These are phyloP conservation scores for Oryza glaberrima DNA, from an alignment of 176 grass and related monocot genomes.

Conservation along the genomic window DNA sequence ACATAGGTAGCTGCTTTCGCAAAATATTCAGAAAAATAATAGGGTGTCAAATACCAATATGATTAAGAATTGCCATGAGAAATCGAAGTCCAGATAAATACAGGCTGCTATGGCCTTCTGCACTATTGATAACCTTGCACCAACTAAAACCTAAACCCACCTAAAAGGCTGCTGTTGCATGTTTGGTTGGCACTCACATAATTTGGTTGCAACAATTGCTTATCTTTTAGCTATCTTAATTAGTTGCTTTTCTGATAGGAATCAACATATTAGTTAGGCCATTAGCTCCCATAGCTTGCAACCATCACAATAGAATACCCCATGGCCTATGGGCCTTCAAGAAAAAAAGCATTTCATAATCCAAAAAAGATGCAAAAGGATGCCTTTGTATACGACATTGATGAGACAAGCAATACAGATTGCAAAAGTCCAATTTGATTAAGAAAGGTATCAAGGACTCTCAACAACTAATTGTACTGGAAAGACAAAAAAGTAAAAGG, in stretches of 20 bases:
- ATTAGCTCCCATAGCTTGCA: not conserved
- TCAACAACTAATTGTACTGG: not conserved
- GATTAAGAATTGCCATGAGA: not conserved
- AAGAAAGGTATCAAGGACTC: not conserved
- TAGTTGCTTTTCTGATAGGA: not conserved
- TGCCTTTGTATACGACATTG: not conserved
- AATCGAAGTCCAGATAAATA: not conserved
- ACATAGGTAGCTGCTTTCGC: not conserved
- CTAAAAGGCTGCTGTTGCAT: not conserved
- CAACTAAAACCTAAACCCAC: not conserved
- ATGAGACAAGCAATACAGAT: conserved; percentile 16
- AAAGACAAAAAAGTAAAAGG: not conserved
- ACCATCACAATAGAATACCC: not conserved
- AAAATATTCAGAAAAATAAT: not conserved
- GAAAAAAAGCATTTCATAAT: not conserved
- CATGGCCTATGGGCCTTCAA: not conserved
- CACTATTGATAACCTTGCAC: not conserved
- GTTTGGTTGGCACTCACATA: not conserved
- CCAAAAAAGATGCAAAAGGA: not conserved
- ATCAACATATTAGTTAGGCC: not conserved
- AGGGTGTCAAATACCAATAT: not conserved
- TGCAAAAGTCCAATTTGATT: not conserved
- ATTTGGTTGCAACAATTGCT: not conserved
- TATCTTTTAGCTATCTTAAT: not conserved
- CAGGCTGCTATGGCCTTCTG: not conserved